Conservation (phyloP, 2,329 filamentous ascomycete species). For the Alternaria postmessia region DNA sequence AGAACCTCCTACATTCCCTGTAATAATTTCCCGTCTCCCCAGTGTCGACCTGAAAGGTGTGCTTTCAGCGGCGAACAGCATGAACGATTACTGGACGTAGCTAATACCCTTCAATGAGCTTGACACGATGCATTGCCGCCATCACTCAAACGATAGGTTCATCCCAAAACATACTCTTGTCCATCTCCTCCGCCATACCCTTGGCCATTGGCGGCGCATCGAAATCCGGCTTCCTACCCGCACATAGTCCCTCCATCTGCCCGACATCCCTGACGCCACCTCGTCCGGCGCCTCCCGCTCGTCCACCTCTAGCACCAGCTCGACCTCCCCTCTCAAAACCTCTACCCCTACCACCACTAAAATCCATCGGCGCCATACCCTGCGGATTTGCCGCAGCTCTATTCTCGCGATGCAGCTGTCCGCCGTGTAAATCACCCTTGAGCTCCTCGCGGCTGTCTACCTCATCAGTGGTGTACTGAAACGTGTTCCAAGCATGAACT, state of each 20-base stretch:
- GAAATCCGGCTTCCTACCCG: slow-evolving; percentile 30
- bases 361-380: background rate
- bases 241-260: slow-evolving; percentile 21
- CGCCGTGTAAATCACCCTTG: slow-evolving; percentile 47
- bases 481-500: slow-evolving; percentile 42
- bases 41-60: background rate
- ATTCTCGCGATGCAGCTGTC: slow-evolving; percentile 45
- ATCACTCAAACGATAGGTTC: slow-evolving; percentile 27
- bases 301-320: slow-evolving; percentile 5
- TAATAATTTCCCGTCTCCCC: background rate
- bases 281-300: slow-evolving; percentile 11
- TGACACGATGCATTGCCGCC: background rate
- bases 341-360: slow-evolving; percentile 2
- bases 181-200: slow-evolving; percentile 41
- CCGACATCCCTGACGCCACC: background rate
- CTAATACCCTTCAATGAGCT: too few species aligned
- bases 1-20: background rate
- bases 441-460: slow-evolving; percentile 36
- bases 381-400: slow-evolving; percentile 25
- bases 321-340: background rate
- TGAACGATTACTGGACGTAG: background rate
- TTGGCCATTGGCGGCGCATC: slow-evolving; percentile 37
- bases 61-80: background rate
- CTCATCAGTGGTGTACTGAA: slow-evolving; percentile 38
- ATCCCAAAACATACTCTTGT: slow-evolving; percentile 42